Evolutionary conservation across 2,329 filamentous ascomycete species (phyloP), one percentile per base, ranked within the genome.

Genomic region (Phoma sp.): DNA sequence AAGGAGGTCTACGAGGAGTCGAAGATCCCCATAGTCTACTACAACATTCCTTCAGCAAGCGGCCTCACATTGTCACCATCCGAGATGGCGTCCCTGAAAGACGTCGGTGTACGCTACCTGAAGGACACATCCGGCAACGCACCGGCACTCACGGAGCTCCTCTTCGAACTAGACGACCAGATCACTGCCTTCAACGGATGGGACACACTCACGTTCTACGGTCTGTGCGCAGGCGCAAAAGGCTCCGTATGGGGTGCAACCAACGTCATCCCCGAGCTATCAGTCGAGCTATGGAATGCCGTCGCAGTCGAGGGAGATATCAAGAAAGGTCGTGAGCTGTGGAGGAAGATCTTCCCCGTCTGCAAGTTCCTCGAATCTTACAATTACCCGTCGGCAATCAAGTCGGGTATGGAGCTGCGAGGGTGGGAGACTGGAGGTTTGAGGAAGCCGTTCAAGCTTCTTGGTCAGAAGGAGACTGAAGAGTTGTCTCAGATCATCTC

Each of bases 171-270:
- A 19, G 65, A 68, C 2, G 70, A 77, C 48, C 62, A 73, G 24
- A 78, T 82, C 56, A 82, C 78, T 1, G 73, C 78, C 0, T 82
- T 83, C 64, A 83, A 83, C 51, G 81, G 81, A 1, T 83, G 81
- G 81, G 81, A 83, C 54, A 83, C 80, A 0, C 68, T 83, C 15
- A 83, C 81, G 0, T 83, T 83, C 62, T 83, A 83, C 57, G 80
- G 81, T 9, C 67, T 83, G 9, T 78, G 77, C 0, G 80, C 80
- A 0, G 81, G 81, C 0, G 78, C 79, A 8, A 79, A 79, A 40
- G 81, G 81, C 3, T 78, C 77, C 3, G 77, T 83, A 1, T 83
- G 81, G 81, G 81, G 81, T 0, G 79, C 81, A 0, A 77, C 80
- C 2, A 83, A 83, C 53, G 70, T 83, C 15, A 78, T 83, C 9